Evolutionary conservation across 495 filamentous ascomycete genomes (phyloP).

Genomic region (Endocarpon pusillum): DNA sequence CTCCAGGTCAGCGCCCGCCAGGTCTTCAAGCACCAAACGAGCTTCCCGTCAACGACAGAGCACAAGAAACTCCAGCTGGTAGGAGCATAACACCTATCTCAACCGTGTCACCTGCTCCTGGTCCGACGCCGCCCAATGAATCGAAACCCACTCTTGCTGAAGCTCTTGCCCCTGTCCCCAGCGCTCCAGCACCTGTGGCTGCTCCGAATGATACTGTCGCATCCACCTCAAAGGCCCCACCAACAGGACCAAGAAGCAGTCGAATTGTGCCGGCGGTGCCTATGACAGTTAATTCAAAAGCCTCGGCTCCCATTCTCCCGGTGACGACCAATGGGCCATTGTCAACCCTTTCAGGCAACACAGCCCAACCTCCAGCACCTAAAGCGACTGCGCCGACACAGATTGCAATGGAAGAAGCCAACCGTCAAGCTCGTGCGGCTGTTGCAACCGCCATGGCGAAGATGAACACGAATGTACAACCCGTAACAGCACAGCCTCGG

Average conservation of each 20-base stretch:
- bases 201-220: slow-evolving; percentile 18
- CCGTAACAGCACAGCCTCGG: slow-evolving; percentile 28
- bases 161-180: slow-evolving; percentile 24
- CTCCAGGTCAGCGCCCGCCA: slow-evolving; percentile 27
- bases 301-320: slow-evolving; percentile 22
- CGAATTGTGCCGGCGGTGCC: slow-evolving; percentile 59
- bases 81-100: slow-evolving; percentile 22
- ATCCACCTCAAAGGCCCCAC: slow-evolving; percentile 24
- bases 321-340: slow-evolving; percentile 18
- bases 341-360: slow-evolving; percentile 16
- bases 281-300: slow-evolving; percentile 10
- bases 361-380: slow-evolving; percentile 16
- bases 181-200: slow-evolving; percentile 27
- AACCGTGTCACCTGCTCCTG: slow-evolving; percentile 16
- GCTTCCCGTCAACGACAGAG: slow-evolving; percentile 17
- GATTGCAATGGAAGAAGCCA: slow-evolving; percentile 46
- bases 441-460: slow-evolving; percentile 86
- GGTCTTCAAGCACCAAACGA: slow-evolving; percentile 17
- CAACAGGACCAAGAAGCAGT: slow-evolving; percentile 49
- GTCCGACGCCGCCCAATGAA: slow-evolving; percentile 41
- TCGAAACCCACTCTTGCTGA: slow-evolving; percentile 43
- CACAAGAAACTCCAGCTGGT: slow-evolving; percentile 19
- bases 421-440: slow-evolving; percentile 65
- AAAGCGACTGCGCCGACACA: slow-evolving; percentile 16
- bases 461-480: slow-evolving; percentile 42